Evolutionary conservation across 2,329 filamentous ascomycete genomes (phyloP).

Genomic region (Talaromyces amestolkiae): DNA sequence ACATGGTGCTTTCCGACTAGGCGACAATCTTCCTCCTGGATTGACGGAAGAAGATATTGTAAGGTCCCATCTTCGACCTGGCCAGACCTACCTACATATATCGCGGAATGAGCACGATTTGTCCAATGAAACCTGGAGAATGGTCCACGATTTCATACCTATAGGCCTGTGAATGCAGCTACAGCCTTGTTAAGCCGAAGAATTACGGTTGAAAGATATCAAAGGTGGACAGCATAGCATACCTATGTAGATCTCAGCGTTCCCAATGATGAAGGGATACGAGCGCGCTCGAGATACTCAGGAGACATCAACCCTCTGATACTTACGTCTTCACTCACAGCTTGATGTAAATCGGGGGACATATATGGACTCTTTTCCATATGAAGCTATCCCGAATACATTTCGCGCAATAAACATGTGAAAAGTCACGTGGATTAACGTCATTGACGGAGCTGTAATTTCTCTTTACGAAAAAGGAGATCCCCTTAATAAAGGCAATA

Average conservation of each 20-base stretch:
- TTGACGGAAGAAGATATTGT: conserved; percentile 23
- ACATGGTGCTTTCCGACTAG: conserved; percentile 26
- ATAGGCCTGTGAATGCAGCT: conserved; percentile 18
- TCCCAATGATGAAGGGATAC: background rate
- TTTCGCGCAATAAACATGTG: no score
- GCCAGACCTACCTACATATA: conserved; percentile 27
- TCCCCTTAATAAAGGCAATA: no score
- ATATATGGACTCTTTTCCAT: background rate
- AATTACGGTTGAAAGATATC: background rate
- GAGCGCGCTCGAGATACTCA: background rate
- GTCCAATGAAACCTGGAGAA: conserved; percentile 22
- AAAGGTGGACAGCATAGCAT: background rate
- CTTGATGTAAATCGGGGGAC: background rate
- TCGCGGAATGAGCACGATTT: conserved; percentile 25
- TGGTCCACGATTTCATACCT: conserved; percentile 26
- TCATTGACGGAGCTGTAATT: background rate
- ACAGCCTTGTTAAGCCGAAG: background rate
- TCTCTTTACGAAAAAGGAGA: no score
- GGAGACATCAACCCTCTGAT: background rate
- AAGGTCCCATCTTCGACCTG: conserved; percentile 22
- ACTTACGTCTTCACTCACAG: background rate
- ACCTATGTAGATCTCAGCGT: no score
- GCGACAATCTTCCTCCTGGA: conserved; percentile 22
- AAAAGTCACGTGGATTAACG: no score
- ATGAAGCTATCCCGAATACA: background rate